A percentile compares a stretch with the other conserved stretches of the same genome.
Evolutionary conservation across 106 monocot species (phyloP).

Genomic region (Platanthera zijinensis): DNA sequence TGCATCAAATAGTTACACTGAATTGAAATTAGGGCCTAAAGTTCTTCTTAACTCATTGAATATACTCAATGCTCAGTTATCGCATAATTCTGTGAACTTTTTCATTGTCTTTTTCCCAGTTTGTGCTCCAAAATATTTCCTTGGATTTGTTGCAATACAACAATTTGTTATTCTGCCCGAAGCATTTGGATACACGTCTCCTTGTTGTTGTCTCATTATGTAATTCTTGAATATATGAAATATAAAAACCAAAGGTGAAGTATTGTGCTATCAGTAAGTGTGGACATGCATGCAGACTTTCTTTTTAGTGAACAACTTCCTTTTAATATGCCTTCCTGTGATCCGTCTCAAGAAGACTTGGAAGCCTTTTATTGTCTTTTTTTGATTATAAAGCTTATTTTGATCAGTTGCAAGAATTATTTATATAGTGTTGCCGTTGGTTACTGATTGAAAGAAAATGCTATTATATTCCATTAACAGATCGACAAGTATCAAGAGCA

Average conservation of each 20-base stretch:
- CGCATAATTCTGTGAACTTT: too few species aligned
- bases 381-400: not conserved
- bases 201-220: not conserved
- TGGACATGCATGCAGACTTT: not conserved
- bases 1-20: not conserved
- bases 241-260: not conserved
- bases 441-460: not conserved
- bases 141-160: too few species aligned
- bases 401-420: not conserved
- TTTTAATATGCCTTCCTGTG: not conserved
- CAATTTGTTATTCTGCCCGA: not conserved
- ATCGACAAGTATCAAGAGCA: constrained; percentile 98
- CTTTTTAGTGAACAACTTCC: not conserved
- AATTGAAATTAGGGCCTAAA: not conserved
- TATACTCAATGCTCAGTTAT: too few species aligned
- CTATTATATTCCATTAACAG: constrained; percentile 23
- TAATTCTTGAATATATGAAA: not conserved
- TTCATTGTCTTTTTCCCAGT: too few species aligned
- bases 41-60: too few species aligned
- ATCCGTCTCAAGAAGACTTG: not conserved
- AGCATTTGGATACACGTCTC: not conserved
- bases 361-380: not conserved
- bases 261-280: not conserved
- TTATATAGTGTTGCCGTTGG: not conserved
- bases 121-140: too few species aligned